Evolutionary conservation across 371 early-diverging fungal genomes (phyloP).

Genomic region (Amoeboaphelidium protococcarum): DNA sequence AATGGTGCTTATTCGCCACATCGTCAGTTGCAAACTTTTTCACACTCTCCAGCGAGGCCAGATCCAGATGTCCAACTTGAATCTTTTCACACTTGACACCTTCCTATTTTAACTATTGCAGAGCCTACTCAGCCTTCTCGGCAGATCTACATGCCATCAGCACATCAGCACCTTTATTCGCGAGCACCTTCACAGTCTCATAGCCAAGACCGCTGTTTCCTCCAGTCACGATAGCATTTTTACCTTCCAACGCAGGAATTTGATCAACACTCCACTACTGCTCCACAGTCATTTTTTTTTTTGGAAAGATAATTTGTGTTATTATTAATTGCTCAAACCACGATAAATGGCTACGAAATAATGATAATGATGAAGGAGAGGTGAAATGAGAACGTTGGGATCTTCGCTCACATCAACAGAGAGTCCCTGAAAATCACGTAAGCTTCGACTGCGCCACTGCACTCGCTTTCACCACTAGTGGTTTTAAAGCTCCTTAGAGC

Average conservation of each 20-base stretch:
- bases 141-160: not conserved
- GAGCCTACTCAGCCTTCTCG: not conserved
- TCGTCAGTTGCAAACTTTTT: constrained; percentile 19
- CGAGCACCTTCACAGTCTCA: constrained; percentile 4
- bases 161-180: constrained; percentile 1
- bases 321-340: too few species aligned
- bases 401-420: too few species aligned
- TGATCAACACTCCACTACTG: too few species aligned
- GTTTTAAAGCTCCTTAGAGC: too few species aligned
- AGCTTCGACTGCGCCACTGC: too few species aligned
- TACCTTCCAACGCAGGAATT: not conserved
- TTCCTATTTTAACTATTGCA: not conserved
- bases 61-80: constrained; percentile 24
- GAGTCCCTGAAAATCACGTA: too few species aligned
- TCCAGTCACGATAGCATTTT: constrained; percentile 3
- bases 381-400: too few species aligned
- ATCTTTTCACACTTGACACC: constrained; percentile 2
- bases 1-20: not conserved
- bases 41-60: constrained; percentile 23
- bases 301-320: too few species aligned
- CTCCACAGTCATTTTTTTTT: too few species aligned
- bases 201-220: constrained; percentile 8
- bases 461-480: too few species aligned
- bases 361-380: too few species aligned
- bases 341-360: too few species aligned